A percentile compares a stretch with the other conserved stretches of the same genome.
phyloP scores from a whole-genome alignment of 805 yeast species.

The Candida anglica region DNA sequence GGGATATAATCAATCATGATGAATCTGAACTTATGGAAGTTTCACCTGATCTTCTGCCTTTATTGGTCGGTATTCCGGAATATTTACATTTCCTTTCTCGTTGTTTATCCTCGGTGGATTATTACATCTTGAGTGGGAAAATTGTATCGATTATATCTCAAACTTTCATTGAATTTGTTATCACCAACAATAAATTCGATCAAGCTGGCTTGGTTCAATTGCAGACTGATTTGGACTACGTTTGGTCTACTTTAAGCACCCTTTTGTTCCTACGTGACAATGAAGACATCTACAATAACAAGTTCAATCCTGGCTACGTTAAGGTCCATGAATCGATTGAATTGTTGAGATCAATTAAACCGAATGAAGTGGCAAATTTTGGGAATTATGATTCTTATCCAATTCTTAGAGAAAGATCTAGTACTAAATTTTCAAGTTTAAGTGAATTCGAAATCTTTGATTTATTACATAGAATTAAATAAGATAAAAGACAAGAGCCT shows the following conservation, averaged over 20 bases:
- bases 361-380: background rate
- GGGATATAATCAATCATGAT: conserved; percentile 19
- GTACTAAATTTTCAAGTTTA: background rate
- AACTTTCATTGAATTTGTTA: conserved; percentile 32
- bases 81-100: conserved; percentile 20
- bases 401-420: conserved; percentile 3
- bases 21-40: conserved; percentile 9
- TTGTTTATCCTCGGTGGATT: conserved; percentile 26
- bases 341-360: background rate
- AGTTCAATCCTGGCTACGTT: background rate
- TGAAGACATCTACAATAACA: background rate
- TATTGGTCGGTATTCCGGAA: conserved; percentile 20
- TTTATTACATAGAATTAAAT: conserved; percentile 2
- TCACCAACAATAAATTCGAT: conserved; percentile 36
- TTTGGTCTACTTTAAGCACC: conserved; percentile 4
- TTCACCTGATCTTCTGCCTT: conserved; percentile 16
- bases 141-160: conserved; percentile 22
- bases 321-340: conserved; percentile 2
- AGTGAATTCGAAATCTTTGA: conserved; percentile 4
- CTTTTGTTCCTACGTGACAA: background rate
- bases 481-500: background rate
- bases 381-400: conserved; percentile 2
- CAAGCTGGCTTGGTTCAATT: conserved; percentile 30
- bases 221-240: conserved; percentile 22
- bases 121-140: conserved; percentile 21